Base-by-base conservation (phyloP, 1,284 basidiomycete genomes). In the Boletus sp. region DNA sequence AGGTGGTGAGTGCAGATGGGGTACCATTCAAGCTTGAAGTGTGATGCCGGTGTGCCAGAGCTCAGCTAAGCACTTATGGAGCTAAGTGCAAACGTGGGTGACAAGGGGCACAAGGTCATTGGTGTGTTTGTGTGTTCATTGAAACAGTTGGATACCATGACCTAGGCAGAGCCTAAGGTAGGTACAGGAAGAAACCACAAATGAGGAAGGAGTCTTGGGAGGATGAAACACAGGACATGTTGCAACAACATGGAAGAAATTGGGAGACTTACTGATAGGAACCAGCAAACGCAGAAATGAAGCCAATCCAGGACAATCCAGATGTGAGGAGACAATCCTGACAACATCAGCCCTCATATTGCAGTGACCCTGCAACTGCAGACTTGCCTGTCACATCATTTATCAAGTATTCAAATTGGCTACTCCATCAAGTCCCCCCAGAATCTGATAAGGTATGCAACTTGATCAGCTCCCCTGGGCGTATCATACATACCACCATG, bases 371-470 rank as follows among this genome's bases (percentile, higher is more conserved):
- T 12, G 31, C 31, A 33, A 12, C 31, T 33, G 31, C 31, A 33
- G 31, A 12, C 31, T 33, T 33, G 24, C 24, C 74, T 70, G 20
- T 71, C 73, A 24, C 81, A 75, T 57, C 94, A 80, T 66, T 86
- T 89, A 58, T 87, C 82, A 51, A 96, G 75, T 61, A 96, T 94
- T 0, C 85, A 84, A 67, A 86, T 86, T 3, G 94, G 94, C 75
- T 96, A 92, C 67, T 27, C 24, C 24, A 24, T 24, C 24, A 24
- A 24, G 24, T 24, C 24, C 4, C 24, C 24, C 24, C 4, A 4
- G 27, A 27, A 27, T 27, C 7, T 1, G 27, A 27, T 3, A 5
- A 27, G 27, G 27, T 27, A 27, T 27, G 27, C 27, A 27, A 27
- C 4, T 27, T 27, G 4, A 7, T 27, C 27, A 4, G 27, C 27